These are phyloP conservation scores for Lactarius sp. DNA, from an alignment of 768 basidiomycete genomes.

Conservation along the genomic window DNA sequence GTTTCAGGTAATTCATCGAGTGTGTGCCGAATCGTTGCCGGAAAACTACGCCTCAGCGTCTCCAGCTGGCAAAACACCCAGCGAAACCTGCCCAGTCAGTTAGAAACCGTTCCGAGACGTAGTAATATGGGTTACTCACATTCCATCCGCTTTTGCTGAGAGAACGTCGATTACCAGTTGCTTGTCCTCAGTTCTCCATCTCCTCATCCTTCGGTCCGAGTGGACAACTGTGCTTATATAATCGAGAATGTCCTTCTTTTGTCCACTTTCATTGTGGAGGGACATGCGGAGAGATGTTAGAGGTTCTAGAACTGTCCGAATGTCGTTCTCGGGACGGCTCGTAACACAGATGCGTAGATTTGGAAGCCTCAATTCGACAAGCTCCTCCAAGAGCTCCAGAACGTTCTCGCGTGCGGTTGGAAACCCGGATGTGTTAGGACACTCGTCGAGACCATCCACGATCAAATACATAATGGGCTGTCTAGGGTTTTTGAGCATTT, in stretches of 20 bases:
- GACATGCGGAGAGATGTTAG: not conserved
- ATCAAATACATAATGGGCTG: not conserved
- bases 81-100: not conserved
- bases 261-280: not conserved
- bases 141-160: not conserved
- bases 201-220: not conserved
- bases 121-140: not conserved
- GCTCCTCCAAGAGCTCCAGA: not conserved
- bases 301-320: not conserved
- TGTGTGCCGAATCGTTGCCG: not conserved
- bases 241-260: not conserved
- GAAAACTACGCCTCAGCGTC: not conserved
- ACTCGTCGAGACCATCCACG: slow-evolving; percentile 9
- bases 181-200: not conserved
- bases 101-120: not conserved
- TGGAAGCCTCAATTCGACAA: not conserved
- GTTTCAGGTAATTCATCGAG: not conserved
- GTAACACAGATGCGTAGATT: not conserved
- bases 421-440: not conserved
- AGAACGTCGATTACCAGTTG: not conserved
- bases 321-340: slow-evolving; percentile 3
- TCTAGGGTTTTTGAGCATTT: not conserved
- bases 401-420: not conserved
- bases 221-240: not conserved
- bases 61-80: slow-evolving; percentile 6